Base-by-base conservation (phyloP, 768 basidiomycete species). In the Leccinellum luteum region DNA sequence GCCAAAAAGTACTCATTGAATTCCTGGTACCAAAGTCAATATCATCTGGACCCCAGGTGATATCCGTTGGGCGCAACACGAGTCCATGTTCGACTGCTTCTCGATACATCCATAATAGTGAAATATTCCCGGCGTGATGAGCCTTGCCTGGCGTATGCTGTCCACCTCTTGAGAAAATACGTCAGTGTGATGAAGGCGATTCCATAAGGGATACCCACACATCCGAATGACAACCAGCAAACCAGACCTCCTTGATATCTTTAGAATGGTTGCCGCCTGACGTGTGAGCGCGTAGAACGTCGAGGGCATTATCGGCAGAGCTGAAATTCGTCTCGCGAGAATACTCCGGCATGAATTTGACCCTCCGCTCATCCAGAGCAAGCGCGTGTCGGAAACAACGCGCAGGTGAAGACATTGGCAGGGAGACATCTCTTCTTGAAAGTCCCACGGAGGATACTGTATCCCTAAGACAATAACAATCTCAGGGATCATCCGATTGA, bases 371-470 rank as follows among this genome's bases (percentile, higher is more conserved):
- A 15, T 48, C 48, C 10, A 48, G 48, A 30, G 48, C 48, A 28
- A 48, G 48, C 28, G 48, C 48, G 17, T 48, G 48, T 10, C 48
- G 48, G n/a, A 48, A 17, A 30, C 10, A n/a, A 25, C n/a, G 28
- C n/a, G 84, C 82, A 10, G 78, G 79, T 3, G 74, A 77, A 0
- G 80, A 79, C 66, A 84, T 85, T 0, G 84, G 84, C 2, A 85
- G 72, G 4, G 60, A 63, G 3, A 79, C 71, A 41, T 74, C 75
- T 2, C 78, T 51, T 48, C 52, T 78, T 51, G 84, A 71, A 41
- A 82, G 32, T 10, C 83, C 83, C n/a, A 86, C 83, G 1, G 84
- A 85, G 34, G 79, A 78, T 5, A 87, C 84, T 2, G 84, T 86
- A 60, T 87, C 85, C 82, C 84, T 49, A 17, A 31, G 23, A 6